Conservation (phyloP, 352 stramenopile genomes). For the Phytopythium boreale region DNA sequence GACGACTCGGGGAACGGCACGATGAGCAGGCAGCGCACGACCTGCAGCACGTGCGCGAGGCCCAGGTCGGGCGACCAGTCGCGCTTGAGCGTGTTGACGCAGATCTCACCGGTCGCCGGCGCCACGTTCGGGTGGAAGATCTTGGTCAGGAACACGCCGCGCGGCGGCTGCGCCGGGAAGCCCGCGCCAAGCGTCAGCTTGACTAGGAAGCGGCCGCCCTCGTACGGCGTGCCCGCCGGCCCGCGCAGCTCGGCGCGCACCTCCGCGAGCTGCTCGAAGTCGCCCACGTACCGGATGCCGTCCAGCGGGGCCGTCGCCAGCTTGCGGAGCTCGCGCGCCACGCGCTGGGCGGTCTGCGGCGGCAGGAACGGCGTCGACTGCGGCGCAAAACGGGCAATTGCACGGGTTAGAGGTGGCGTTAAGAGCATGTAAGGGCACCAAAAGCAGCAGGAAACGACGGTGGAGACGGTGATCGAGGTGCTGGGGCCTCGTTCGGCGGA, state of each 20-base stretch:
- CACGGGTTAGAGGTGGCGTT: background rate
- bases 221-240: slow-evolving; percentile 97
- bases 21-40: slow-evolving; percentile 99
- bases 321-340: slow-evolving; percentile 91
- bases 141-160: slow-evolving; percentile 97
- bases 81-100: slow-evolving; percentile 99
- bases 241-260: slow-evolving; percentile 96
- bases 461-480: background rate
- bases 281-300: slow-evolving; percentile 91
- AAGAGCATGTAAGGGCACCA: background rate
- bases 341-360: slow-evolving; percentile 89
- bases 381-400: background rate
- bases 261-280: slow-evolving; percentile 88
- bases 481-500: background rate
- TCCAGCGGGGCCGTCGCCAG: slow-evolving; percentile 89
- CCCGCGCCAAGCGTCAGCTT: slow-evolving; percentile 93
- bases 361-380: slow-evolving; percentile 49
- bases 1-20: slow-evolving; percentile 98
- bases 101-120: slow-evolving; percentile 96
- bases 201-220: slow-evolving; percentile 94
- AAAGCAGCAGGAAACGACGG: background rate
- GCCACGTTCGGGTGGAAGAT: slow-evolving; percentile 99
- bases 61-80: slow-evolving; percentile 96
- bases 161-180: slow-evolving; percentile 82
- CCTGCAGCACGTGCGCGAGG: slow-evolving; percentile 95